phyloP scores from a whole-genome alignment of 495 filamentous ascomycete species.

The Neurospora sublineolata region DNA sequence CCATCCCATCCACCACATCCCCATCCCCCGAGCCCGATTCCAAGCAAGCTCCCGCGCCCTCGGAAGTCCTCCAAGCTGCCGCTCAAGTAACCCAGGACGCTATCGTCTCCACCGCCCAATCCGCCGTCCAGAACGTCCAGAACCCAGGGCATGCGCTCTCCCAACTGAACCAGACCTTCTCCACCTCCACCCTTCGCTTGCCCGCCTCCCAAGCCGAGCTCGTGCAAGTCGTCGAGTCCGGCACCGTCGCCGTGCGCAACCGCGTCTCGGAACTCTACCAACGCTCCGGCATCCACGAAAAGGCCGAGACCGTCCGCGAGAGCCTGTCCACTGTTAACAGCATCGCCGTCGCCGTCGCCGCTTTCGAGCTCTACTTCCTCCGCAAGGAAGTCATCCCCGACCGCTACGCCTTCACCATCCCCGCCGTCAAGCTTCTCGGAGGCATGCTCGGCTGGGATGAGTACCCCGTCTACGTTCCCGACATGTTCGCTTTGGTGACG shows the following conservation, averaged over 20 bases:
- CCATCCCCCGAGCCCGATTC: background rate
- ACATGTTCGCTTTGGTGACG: constrained; percentile 72
- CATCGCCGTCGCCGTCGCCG: constrained; percentile 51
- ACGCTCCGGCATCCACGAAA: constrained; percentile 40
- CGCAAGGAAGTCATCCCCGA: constrained; percentile 53
- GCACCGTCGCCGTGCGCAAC: constrained; percentile 51
- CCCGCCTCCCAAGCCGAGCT: constrained; percentile 80
- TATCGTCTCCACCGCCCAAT: constrained; percentile 18
- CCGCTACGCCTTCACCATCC: constrained; percentile 58
- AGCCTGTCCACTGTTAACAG: constrained; percentile 55
- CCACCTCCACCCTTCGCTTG: constrained; percentile 42
- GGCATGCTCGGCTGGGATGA: constrained; percentile 22
- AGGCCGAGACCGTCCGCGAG: constrained; percentile 50
- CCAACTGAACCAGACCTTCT: constrained; percentile 9
- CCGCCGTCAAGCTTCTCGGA: constrained; percentile 42
- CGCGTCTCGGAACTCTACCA: constrained; percentile 37
- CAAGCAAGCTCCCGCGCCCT: background rate
- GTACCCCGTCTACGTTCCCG: constrained; percentile 54
- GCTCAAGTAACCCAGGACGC: constrained; percentile 14
- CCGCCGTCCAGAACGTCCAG: constrained; percentile 37
- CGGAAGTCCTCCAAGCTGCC: background rate
- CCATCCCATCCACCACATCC: background rate
- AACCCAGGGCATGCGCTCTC: constrained; percentile 47
- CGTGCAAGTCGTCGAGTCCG: constrained; percentile 68
- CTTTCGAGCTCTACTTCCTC: constrained; percentile 51